Evolutionary conservation across 768 basidiomycete genomes (phyloP).

Genomic region (Psilocybe cubensis): DNA sequence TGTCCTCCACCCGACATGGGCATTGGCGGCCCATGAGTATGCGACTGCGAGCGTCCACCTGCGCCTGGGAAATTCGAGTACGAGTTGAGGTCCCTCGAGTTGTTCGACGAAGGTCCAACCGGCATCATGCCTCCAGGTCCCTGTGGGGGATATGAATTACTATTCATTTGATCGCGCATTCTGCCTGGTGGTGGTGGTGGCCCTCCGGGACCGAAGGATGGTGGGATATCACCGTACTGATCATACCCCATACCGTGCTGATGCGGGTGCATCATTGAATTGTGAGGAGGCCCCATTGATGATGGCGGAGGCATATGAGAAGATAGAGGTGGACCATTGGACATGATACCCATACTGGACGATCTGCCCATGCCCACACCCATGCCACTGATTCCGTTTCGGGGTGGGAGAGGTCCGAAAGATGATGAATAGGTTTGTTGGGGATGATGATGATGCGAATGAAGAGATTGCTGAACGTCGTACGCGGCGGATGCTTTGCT

Average conservation of each 20-base stretch:
- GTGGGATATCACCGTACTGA: conserved; percentile 17
- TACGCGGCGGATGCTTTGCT: conserved; percentile 24
- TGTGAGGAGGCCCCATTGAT: conserved; percentile 18
- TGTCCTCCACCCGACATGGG: not conserved
- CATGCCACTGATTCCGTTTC: conserved; percentile 4
- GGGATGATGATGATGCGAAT: conserved; percentile 11
- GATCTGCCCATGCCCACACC: conserved; percentile 11
- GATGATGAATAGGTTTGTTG: conserved; percentile 10
- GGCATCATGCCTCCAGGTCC: not conserved
- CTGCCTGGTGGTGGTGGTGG: conserved; percentile 12
- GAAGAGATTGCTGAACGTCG: conserved; percentile 20
- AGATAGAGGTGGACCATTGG: conserved; percentile 20
- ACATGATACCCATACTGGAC: conserved; percentile 16
- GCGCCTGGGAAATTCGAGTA: conserved; percentile 12
- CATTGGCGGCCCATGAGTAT: conserved; percentile 15
- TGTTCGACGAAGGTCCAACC: conserved; percentile 8
- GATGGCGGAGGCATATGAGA: conserved; percentile 4
- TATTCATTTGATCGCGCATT: conserved; percentile 15
- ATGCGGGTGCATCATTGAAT: conserved; percentile 14
- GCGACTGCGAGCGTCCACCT: conserved; percentile 4
- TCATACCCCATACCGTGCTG: conserved; percentile 23
- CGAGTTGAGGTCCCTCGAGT: conserved; percentile 10
- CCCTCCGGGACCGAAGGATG: conserved; percentile 16
- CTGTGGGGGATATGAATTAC: not conserved
- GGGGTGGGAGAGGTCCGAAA: conserved; percentile 8